Conservation (phyloP, 345 rosid species). For the Iberis pinnata region DNA sequence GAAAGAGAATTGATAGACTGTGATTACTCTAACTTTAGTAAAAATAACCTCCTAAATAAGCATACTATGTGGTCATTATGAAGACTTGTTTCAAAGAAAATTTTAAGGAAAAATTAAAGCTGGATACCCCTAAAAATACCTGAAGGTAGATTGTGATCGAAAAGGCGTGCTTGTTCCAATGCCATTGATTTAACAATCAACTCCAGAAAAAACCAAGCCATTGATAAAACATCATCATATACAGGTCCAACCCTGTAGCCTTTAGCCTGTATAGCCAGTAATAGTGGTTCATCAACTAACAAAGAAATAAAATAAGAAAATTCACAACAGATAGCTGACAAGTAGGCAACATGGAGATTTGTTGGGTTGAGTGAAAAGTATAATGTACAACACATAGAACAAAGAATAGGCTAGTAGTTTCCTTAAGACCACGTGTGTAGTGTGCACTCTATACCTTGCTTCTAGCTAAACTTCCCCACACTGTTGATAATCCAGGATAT, state of each 20-base stretch:
- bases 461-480: constrained; percentile 99
- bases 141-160: constrained; percentile 79
- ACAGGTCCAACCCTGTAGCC: constrained; percentile 99
- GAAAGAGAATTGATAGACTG: constrained; percentile 5
- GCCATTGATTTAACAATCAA: constrained; percentile 97
- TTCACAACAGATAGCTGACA: constrained; percentile 12
- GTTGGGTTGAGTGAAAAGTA: constrained; percentile 2
- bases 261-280: constrained; percentile 64
- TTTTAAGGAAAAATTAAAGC: constrained; percentile 1
- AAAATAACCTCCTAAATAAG: constrained; percentile 1
- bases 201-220: constrained; percentile 99
- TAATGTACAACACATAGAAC: constrained; percentile 10
- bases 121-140: constrained; percentile 40
- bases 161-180: constrained; percentile 85
- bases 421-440: neutral
- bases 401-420: constrained; percentile 6
- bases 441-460: constrained; percentile 61
- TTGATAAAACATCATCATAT: constrained; percentile 94
- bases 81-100: neutral
- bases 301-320: neutral
- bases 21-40: constrained; percentile 8
- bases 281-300: constrained; percentile 16
- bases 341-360: constrained; percentile 12
- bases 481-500: constrained; percentile 95
- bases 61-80: neutral